phyloP scores from a whole-genome alignment of 2,329 filamentous ascomycete genomes.

The Pyrenochaeta sp. region DNA sequence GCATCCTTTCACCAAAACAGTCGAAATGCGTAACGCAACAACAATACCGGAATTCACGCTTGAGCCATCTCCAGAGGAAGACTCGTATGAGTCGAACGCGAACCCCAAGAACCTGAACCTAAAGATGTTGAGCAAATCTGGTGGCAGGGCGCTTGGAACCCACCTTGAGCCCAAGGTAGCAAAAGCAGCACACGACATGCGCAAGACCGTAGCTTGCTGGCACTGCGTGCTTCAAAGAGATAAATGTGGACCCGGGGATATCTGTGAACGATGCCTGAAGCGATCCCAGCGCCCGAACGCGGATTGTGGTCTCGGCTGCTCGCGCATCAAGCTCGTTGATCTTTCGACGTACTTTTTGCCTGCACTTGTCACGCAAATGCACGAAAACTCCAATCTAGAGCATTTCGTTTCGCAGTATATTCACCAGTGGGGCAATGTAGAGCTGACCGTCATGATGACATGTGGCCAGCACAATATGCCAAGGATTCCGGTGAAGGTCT shows the following conservation, averaged over 20 bases:
- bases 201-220: conserved; percentile 57
- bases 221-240: conserved; percentile 58
- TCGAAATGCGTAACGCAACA: too few species aligned
- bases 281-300: conserved; percentile 48
- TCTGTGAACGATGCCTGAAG: conserved; percentile 50
- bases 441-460: conserved; percentile 53
- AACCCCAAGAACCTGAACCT: conserved; percentile 37
- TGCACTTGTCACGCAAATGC: conserved; percentile 49
- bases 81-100: too few species aligned
- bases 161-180: conserved; percentile 46
- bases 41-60: too few species aligned
- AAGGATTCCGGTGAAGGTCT: conserved; percentile 54
- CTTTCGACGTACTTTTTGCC: conserved; percentile 55
- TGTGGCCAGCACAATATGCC: conserved; percentile 52
- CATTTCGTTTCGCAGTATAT: conserved; percentile 50
- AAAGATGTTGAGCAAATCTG: conserved; percentile 41
- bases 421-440: conserved; percentile 43
- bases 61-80: too few species aligned
- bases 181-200: conserved; percentile 54
- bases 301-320: conserved; percentile 53
- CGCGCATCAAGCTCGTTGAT: conserved; percentile 55
- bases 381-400: conserved; percentile 53
- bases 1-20: too few species aligned
- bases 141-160: conserved; percentile 49
- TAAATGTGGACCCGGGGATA: conserved; percentile 51